phyloP scores from a whole-genome alignment of 352 stramenopile genomes.

The Blastocystis sp. region DNA sequence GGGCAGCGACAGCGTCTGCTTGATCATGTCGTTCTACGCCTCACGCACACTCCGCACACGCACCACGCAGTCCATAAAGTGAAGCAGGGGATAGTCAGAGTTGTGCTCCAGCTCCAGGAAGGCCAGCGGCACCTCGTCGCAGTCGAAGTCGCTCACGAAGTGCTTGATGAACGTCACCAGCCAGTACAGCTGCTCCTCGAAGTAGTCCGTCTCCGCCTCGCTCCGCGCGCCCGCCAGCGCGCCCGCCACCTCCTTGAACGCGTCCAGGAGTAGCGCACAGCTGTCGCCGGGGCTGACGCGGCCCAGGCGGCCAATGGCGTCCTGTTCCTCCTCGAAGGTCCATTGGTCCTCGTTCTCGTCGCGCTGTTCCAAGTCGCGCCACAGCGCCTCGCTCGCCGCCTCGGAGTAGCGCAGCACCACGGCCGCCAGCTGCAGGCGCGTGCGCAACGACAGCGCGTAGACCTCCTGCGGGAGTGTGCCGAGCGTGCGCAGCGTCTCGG shows the following conservation, averaged over 20 bases:
- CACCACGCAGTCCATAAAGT: conserved; percentile 21
- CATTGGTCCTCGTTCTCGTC: conserved; percentile 63
- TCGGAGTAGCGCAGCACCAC: conserved; percentile 11
- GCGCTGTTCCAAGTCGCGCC: conserved; percentile 25
- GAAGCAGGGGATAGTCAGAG: conserved; percentile 19
- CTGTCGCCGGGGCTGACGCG: not conserved
- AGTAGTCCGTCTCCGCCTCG: not conserved
- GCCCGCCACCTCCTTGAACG: not conserved
- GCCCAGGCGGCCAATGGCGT: conserved; percentile 21
- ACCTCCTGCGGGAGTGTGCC: not conserved
- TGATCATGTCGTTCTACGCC: conserved; percentile 30
- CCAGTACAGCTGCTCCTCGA: conserved; percentile 59
- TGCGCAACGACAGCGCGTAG: not conserved
- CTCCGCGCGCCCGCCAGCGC: not conserved
- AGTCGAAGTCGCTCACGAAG: conserved; percentile 51
- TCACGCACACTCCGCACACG: not conserved
- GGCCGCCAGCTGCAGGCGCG: conserved; percentile 2
- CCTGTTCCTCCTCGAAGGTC: conserved; percentile 49
- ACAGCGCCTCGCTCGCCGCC: not conserved
- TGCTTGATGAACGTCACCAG: conserved; percentile 38
- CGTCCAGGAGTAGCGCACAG: not conserved
- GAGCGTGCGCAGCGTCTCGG: not conserved
- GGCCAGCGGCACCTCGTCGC: conserved; percentile 18
- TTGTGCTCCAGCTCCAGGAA: not conserved
- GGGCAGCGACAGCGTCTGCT: not conserved